phyloP scores from a whole-genome alignment of 176 grass and related monocot genomes.

The Aegilops tauschii region DNA sequence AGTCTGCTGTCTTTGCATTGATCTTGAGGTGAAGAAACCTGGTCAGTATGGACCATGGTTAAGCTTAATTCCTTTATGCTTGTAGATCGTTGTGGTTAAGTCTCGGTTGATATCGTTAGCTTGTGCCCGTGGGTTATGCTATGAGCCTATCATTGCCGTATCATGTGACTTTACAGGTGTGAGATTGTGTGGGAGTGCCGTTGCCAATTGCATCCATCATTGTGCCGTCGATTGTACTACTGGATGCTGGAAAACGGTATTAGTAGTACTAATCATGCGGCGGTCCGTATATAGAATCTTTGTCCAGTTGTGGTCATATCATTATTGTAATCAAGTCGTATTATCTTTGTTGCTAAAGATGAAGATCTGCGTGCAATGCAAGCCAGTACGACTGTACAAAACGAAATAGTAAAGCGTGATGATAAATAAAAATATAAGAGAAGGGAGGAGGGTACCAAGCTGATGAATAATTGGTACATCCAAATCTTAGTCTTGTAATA shows the following conservation, averaged over 20 bases:
- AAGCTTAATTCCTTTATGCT: background rate
- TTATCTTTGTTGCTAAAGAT: constrained; percentile 11
- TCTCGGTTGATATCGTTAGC: background rate
- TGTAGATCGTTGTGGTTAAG: background rate
- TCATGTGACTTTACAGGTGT: constrained; percentile 14
- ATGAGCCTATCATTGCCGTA: background rate
- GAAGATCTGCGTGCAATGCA: background rate
- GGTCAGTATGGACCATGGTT: background rate
- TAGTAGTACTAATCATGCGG: background rate
- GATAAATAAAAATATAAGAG: background rate
- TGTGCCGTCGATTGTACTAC: background rate
- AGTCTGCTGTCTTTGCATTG: background rate
- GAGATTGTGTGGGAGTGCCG: background rate
- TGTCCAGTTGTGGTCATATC: constrained; percentile 13
- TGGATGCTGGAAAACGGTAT: background rate
- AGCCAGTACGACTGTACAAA: background rate
- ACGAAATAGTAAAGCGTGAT: background rate
- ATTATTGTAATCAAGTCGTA: background rate
- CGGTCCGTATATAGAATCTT: background rate
- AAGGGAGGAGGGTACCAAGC: background rate
- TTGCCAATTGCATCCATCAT: constrained; percentile 20
- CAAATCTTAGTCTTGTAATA: background rate
- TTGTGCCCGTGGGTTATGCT: background rate
- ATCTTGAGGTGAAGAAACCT: background rate
- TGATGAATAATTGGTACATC: background rate